Conservation (phyloP, 768 basidiomycete genomes). For the Leccinum subgranulosum region DNA sequence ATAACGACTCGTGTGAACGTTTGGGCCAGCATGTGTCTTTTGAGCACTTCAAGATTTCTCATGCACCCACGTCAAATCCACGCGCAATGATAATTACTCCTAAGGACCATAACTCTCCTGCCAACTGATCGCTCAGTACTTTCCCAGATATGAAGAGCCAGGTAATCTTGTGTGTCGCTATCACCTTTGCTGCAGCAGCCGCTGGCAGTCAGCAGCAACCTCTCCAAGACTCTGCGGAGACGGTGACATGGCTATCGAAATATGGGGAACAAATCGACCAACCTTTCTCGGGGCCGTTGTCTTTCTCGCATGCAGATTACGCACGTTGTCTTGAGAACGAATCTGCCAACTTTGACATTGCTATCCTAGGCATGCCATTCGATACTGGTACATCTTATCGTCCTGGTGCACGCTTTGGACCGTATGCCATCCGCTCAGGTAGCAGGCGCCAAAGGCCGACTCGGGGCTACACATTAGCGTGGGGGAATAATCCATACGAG, state of each 20-base stretch:
- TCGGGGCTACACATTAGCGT: constrained; percentile 67
- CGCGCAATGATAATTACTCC: neutral
- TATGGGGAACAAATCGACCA: constrained; percentile 76
- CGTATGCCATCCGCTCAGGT: constrained; percentile 79
- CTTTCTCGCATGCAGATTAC: constrained; percentile 83
- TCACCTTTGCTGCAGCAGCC: neutral
- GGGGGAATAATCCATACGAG: constrained; percentile 65
- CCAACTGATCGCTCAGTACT: neutral
- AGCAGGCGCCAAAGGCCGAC: constrained; percentile 62
- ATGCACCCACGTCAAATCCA: neutral
- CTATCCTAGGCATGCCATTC: constrained; percentile 77
- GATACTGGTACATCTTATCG: constrained; percentile 60
- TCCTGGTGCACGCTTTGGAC: constrained; percentile 82
- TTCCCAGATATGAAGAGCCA: constrained; percentile 10
- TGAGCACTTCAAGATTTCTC: neutral
- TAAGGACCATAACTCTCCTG: neutral
- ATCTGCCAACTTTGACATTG: constrained; percentile 47
- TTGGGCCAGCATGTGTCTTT: neutral
- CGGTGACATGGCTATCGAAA: constrained; percentile 60
- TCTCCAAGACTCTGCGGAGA: constrained; percentile 5
- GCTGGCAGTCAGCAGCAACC: constrained; percentile 15
- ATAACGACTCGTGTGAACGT: neutral
- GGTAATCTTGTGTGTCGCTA: neutral
- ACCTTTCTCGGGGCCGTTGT: constrained; percentile 72
- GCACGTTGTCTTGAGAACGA: constrained; percentile 23